These are phyloP conservation scores for Schizothecium vesticola DNA, from an alignment of 495 filamentous ascomycete genomes.

Conservation along the genomic window DNA sequence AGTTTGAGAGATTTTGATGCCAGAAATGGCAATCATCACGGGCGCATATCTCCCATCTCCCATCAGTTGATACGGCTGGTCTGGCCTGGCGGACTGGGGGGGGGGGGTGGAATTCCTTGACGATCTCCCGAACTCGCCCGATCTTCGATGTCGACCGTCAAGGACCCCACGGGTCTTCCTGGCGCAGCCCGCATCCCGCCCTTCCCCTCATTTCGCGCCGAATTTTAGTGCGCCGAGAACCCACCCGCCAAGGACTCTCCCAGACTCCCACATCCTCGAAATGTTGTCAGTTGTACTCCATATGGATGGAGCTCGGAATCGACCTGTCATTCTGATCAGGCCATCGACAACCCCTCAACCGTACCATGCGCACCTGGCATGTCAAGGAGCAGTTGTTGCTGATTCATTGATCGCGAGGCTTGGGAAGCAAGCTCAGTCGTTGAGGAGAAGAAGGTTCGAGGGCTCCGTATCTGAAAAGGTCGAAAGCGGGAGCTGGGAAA, in stretches of 20 bases:
- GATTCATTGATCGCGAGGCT: neutral
- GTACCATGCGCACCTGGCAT: neutral
- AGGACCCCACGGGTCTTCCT: conserved; percentile 6
- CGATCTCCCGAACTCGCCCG: conserved; percentile 15
- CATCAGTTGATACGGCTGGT: neutral
- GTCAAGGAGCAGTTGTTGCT: neutral
- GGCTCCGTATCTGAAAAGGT: neutral
- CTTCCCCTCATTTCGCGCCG: neutral
- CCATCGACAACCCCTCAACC: neutral
- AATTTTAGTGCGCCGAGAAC: conserved; percentile 3
- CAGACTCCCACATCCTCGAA: neutral
- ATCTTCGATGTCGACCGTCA: conserved; percentile 3
- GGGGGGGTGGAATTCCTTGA: neutral
- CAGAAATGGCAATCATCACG: neutral
- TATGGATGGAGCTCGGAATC: neutral
- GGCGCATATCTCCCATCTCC: neutral
- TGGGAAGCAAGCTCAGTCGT: neutral
- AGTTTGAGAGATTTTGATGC: neutral
- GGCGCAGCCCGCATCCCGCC: neutral
- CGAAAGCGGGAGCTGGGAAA: neutral
- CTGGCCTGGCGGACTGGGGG: neutral
- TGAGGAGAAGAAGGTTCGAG: neutral
- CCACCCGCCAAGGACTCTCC: conserved; percentile 16
- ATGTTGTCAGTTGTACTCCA: neutral
- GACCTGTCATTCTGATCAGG: conserved; percentile 4